These are phyloP conservation scores for Teunomyces tritomae DNA, from an alignment of 805 yeast species.

Conservation along the genomic window DNA sequence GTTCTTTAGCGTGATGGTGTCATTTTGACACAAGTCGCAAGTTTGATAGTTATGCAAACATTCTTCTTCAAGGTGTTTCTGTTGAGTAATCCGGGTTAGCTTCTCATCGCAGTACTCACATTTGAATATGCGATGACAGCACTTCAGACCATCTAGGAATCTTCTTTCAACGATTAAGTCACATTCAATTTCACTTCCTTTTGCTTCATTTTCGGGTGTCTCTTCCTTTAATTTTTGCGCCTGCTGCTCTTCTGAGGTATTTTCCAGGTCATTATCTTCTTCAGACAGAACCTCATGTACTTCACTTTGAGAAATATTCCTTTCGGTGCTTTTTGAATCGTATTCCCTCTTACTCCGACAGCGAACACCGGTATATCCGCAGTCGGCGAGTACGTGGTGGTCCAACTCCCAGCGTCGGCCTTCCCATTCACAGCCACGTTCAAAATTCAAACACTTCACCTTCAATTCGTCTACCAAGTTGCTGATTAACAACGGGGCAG, in stretches of 20 bases:
- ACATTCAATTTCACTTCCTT: constrained; percentile 7
- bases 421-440: constrained; percentile 54
- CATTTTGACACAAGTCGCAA: constrained; percentile 44
- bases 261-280: constrained; percentile 8
- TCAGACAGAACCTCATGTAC: constrained; percentile 6
- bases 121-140: constrained; percentile 37
- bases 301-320: neutral
- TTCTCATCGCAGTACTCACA: constrained; percentile 37
- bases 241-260: constrained; percentile 10
- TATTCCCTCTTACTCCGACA: constrained; percentile 25
- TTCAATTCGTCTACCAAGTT: constrained; percentile 60
- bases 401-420: constrained; percentile 60
- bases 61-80: constrained; percentile 34
- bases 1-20: constrained; percentile 36
- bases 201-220: constrained; percentile 6
- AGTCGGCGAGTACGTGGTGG: constrained; percentile 42
- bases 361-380: constrained; percentile 35
- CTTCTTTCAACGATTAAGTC: constrained; percentile 21
- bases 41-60: constrained; percentile 40
- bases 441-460: constrained; percentile 52
- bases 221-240: constrained; percentile 11
- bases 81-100: constrained; percentile 27
- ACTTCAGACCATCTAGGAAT: constrained; percentile 16
- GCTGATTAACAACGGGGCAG: constrained; percentile 58
- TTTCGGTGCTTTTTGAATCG: neutral